Evolutionary conservation across 140 eudicot species (phyloP).

Genomic region (Senecio squalidus): DNA sequence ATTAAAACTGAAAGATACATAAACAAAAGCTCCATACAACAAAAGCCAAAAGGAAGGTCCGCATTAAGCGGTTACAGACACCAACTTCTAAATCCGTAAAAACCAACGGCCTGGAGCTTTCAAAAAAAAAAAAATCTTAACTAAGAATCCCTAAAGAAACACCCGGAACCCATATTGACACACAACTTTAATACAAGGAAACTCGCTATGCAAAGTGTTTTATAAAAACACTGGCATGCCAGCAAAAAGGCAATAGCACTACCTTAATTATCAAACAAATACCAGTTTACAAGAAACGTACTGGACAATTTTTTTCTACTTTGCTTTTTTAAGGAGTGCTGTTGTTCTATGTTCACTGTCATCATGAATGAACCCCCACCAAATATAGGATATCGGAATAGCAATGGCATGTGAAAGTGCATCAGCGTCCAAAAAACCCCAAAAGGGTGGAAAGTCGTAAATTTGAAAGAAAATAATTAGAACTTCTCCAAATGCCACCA

Average conservation of each 20-base stretch:
- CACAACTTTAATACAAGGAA: slow-evolving; percentile 30
- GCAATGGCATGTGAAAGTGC: slow-evolving; percentile 81
- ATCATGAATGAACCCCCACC: slow-evolving; percentile 89
- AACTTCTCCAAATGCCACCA: slow-evolving; percentile 53
- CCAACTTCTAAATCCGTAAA: slow-evolving; percentile 35
- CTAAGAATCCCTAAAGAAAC: slow-evolving; percentile 10
- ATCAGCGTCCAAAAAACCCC: slow-evolving; percentile 75
- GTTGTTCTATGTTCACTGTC: slow-evolving; percentile 76
- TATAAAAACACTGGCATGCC: slow-evolving; percentile 34
- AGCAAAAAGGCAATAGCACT: slow-evolving; percentile 38
- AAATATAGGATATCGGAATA: slow-evolving; percentile 62
- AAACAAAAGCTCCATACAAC: neutral
- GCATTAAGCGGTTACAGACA: slow-evolving; percentile 36
- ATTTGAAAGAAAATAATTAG: slow-evolving; percentile 53
- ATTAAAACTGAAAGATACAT: neutral
- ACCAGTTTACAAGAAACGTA: neutral
- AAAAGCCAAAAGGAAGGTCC: slow-evolving; percentile 35
- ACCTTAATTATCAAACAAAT: slow-evolving; percentile 15
- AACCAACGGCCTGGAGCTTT: slow-evolving; percentile 36
- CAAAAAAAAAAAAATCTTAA: slow-evolving; percentile 16
- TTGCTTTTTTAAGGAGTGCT: slow-evolving; percentile 55
- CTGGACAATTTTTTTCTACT: slow-evolving; percentile 25
- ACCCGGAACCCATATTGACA: slow-evolving; percentile 34
- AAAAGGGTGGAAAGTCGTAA: slow-evolving; percentile 80
- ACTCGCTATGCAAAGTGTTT: slow-evolving; percentile 34